Evolutionary conservation across 1,284 basidiomycete genomes (phyloP), one percentile per base, ranked within the genome.

Genomic region (Ustilago loliicola): DNA sequence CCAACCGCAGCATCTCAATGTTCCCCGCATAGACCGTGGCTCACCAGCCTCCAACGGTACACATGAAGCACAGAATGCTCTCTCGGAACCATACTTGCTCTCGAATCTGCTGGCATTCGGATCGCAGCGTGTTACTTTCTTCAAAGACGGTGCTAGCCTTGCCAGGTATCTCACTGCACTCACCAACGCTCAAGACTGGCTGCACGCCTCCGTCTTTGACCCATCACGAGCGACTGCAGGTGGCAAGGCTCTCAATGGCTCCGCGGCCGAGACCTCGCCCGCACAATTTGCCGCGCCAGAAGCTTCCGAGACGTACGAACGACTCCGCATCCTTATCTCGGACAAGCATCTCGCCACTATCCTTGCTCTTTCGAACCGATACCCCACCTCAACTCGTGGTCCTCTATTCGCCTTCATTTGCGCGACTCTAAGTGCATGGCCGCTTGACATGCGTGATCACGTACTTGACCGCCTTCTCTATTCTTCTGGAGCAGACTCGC

Each of bases 401-500:
- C 72, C 81, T 5, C 65, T 86, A 7, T 83, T 76, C 64, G 63
- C 67, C 7, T 86, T 85, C 64, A 66, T 86, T 32, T 66, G 72
- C 62, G 77, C 82, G 1, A 67, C 72, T n/a, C 53, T 84, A 9
- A 67, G 66, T 2, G 70, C 79, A 23, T 85, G 84, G 84, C 82
- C 83, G 2, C 29, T 29, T 8, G 59, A 71, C 10, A 71, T 62
- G 29, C 65, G 70, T 8, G 82, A 80, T 13, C 36, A 61, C 1
- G 70, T 82, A 11, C 64, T 85, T 15, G 72, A 76, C 42, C 74
- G 62, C n/a, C 55, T 77, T 10, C 55, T 77, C 27, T 77, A 72
- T n/a, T 71, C 67, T 25, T 62, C 36, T 38, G 29, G n/a, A 21
- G n/a, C 61, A 45, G 62, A 61, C 2, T 32, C 71, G 25, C 53